Evolutionary conservation across 495 filamentous ascomycete species (phyloP), one percentile per base, ranked within the genome.

Genomic region (Cercophora newfieldiana): DNA sequence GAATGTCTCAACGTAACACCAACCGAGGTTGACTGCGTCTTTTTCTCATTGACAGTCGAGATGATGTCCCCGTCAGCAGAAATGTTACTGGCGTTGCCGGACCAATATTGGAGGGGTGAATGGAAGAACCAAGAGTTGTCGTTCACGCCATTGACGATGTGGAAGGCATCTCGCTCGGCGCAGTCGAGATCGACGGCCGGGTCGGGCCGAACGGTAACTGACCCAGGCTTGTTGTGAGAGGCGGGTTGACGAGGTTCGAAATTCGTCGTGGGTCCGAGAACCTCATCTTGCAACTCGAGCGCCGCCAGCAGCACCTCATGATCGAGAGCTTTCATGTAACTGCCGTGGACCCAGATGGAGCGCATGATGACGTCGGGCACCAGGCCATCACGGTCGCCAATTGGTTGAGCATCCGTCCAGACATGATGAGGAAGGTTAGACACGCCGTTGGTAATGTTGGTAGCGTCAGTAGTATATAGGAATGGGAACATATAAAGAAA

Each of bases 31-130:
- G 79, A 74, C 59, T 80, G 79, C 1, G 74, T 75, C 26, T 84
- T 81, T 29, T 74, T 81, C 44, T 80, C 69, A 66, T 91, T 91
- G 68, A 91, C 87, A 2, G 90, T 91, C 8, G 74, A 72, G 8
- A 90, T 73, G 31, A 91, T 80, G 71, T 91, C 81, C 4, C 68
- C 19, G 69, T 92, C 90, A 33, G 71, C 71, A 26, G 79, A 71
- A 61, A 92, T 83, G 6, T 77, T 78, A 1, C 80, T 73, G 21
- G 78, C 68, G 16, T 86, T 89, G 68, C 87, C 89, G 48, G 86
- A 85, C 90, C 90, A 92, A 70, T 91, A 91, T 74, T 90, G 84
- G 24, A 92, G 75, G 24, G 90, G 89, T 12, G 90, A 91, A 69
- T 92, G 89, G 67, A 88, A 89, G 66, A 88, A 88, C 83, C 83